These are phyloP conservation scores for Scutellaria minor DNA, from an alignment of 257 asterid species.

Conservation along the genomic window DNA sequence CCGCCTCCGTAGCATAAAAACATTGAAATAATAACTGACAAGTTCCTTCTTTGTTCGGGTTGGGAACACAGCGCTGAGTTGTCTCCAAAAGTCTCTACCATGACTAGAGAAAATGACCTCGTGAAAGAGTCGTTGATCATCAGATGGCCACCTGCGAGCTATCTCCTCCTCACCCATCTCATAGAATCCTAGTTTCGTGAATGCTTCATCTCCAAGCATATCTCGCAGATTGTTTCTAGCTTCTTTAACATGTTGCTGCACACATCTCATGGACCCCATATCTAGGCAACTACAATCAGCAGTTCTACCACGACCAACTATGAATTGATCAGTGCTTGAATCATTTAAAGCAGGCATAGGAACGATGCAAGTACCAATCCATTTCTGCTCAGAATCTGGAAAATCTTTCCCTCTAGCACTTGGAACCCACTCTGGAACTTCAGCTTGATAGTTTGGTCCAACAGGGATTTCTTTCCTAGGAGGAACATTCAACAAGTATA, in stretches of 20 bases:
- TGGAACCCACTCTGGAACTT: constrained; percentile 59
- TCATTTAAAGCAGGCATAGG: constrained; percentile 37
- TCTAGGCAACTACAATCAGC: constrained; percentile 55
- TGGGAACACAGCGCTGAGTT: constrained; percentile 57
- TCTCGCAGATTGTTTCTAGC: constrained; percentile 58
- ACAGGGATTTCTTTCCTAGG: constrained; percentile 65
- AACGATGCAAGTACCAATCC: constrained; percentile 49
- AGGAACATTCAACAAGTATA: constrained; percentile 43
- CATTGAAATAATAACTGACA: constrained; percentile 80
- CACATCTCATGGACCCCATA: constrained; percentile 72
- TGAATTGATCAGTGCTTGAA: constrained; percentile 29
- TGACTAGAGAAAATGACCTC: constrained; percentile 60
- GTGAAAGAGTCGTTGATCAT: constrained; percentile 60
- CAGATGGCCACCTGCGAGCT: constrained; percentile 59
- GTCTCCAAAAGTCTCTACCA: constrained; percentile 68
- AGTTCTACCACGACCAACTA: constrained; percentile 51
- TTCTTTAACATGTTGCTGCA: constrained; percentile 58
- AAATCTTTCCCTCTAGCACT: constrained; percentile 26
- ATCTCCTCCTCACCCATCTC: constrained; percentile 75
- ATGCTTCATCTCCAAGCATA: constrained; percentile 54
- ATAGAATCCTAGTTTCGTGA: constrained; percentile 57
- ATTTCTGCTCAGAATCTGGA: constrained; percentile 31
- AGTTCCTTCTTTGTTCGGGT: constrained; percentile 57
- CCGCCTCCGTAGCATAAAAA: constrained; percentile 66
- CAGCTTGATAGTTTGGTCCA: constrained; percentile 71